Evolutionary conservation across 306 rosid genomes (phyloP).

Genomic region (Lathyrus tuberosus): DNA sequence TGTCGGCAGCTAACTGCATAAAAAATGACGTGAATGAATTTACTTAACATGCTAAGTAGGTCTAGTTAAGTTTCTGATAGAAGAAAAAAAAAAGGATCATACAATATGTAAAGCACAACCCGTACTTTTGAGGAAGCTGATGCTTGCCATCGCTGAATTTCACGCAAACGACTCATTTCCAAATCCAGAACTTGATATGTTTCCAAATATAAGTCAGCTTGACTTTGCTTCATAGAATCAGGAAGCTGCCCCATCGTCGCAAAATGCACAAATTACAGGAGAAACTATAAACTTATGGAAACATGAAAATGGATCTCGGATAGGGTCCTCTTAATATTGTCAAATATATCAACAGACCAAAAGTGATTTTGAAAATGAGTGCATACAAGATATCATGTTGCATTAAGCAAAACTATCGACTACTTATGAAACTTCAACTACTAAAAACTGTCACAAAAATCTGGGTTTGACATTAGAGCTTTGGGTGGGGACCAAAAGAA

Average conservation of each 20-base stretch:
- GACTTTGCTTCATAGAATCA: slow-evolving; percentile 99
- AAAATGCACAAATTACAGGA: slow-evolving; percentile 30
- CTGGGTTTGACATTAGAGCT: slow-evolving; percentile 17
- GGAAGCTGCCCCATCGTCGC: slow-evolving; percentile 69
- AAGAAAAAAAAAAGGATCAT: slow-evolving; percentile 9
- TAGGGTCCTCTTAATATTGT: slow-evolving; percentile 22
- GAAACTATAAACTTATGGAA: slow-evolving; percentile 22
- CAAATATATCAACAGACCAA: slow-evolving; percentile 26
- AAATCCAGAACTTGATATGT: slow-evolving; percentile 97
- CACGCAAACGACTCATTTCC: slow-evolving; percentile 98
- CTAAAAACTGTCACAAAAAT: slow-evolving; percentile 19
- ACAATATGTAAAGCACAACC: slow-evolving; percentile 15
- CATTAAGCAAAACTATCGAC: slow-evolving; percentile 30
- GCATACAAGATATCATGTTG: slow-evolving; percentile 15
- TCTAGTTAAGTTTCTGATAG: slow-evolving; percentile 23
- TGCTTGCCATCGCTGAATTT: slow-evolving; percentile 97
- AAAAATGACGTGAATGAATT: slow-evolving; percentile 32
- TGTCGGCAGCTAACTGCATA: slow-evolving; percentile 91
- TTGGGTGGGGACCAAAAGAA: slow-evolving; percentile 19
- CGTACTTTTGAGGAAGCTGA: slow-evolving; percentile 89
- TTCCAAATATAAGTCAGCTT: slow-evolving; percentile 94
- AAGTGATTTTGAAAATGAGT: slow-evolving; percentile 17
- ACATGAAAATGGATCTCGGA: slow-evolving; percentile 27
- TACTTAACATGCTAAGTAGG: slow-evolving; percentile 30
- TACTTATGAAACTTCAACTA: slow-evolving; percentile 3